Evolutionary conservation across 2,329 filamentous ascomycete genomes (phyloP).

Genomic region (Aspergillus fructus): DNA sequence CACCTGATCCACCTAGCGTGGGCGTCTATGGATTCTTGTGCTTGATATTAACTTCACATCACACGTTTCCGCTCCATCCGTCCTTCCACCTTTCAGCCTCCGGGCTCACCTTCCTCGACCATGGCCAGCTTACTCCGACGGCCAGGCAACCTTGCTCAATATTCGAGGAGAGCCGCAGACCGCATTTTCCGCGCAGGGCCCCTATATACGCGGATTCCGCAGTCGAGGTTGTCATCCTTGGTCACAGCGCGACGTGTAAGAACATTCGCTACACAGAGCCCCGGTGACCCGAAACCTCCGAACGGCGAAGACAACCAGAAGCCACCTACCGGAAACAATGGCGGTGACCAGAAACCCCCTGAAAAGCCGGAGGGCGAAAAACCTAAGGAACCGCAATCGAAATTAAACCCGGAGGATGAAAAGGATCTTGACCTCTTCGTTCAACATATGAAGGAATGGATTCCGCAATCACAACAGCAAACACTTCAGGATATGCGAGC

Average conservation of each 20-base stretch:
- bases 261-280: slow-evolving; percentile 45
- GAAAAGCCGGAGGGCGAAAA: slow-evolving; percentile 33
- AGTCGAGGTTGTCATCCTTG: slow-evolving; percentile 40
- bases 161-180: slow-evolving; percentile 58
- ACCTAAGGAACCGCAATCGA: slow-evolving; percentile 34
- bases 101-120: slow-evolving; percentile 41
- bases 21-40: slow-evolving; percentile 29
- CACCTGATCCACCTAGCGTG: slow-evolving; percentile 13
- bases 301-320: slow-evolving; percentile 28
- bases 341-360: slow-evolving; percentile 35
- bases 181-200: slow-evolving; percentile 52
- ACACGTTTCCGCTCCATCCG: slow-evolving; percentile 18
- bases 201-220: slow-evolving; percentile 39
- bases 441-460: slow-evolving; percentile 53
- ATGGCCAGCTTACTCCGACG: slow-evolving; percentile 69
- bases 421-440: slow-evolving; percentile 60
- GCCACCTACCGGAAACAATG: slow-evolving; percentile 41
- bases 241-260: slow-evolving; percentile 35
- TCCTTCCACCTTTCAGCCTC: slow-evolving; percentile 22
- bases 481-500: slow-evolving; percentile 61
- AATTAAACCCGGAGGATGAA: slow-evolving; percentile 56
- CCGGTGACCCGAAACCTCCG: slow-evolving; percentile 46
- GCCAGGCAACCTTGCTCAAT: slow-evolving; percentile 64
- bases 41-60: slow-evolving; percentile 20
- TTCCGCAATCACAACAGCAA: slow-evolving; percentile 63